These are phyloP conservation scores for Ciborinia camelliae DNA, from an alignment of 2,329 filamentous ascomycete species.

Conservation along the genomic window DNA sequence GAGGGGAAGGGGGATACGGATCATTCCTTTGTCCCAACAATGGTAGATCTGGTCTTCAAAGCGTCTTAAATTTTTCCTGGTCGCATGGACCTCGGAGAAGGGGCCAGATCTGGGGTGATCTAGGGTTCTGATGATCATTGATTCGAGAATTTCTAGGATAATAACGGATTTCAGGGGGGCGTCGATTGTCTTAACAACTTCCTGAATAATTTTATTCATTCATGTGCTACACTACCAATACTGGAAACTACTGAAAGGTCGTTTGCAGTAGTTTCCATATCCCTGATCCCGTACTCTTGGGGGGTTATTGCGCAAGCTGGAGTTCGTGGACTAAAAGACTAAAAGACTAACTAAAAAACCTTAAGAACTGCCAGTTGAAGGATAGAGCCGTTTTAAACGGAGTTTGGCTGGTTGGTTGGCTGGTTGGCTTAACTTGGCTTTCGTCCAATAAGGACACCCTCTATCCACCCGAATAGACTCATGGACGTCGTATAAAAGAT, in stretches of 20 bases:
- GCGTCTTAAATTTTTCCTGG: not conserved
- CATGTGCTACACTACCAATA: conserved; percentile 3
- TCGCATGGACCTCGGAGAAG: not conserved
- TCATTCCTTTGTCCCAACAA: conserved; percentile 9
- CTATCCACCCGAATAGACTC: not conserved
- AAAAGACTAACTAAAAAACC: not conserved
- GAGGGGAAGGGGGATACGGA: not conserved
- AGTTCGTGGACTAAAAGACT: conserved; percentile 1
- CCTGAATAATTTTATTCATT: conserved; percentile 9
- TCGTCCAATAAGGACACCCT: conserved; percentile 6
- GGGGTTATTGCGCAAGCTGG: conserved; percentile 15
- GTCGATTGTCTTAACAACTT: conserved; percentile 7
- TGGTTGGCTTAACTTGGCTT: not conserved
- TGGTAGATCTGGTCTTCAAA: not conserved
- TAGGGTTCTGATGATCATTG: conserved; percentile 4
- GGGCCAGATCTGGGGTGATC: not conserved
- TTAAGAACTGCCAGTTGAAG: conserved; percentile 10
- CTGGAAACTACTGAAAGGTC: not conserved
- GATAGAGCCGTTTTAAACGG: conserved; percentile 3
- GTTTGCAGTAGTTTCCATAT: not conserved
- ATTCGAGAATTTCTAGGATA: not conserved
- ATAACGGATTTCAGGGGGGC: not conserved
- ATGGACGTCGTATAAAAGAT: not conserved
- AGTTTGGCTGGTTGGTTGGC: no score
- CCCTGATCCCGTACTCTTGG: not conserved